Conservation (phyloP, 2,329 filamentous ascomycete genomes). For the Fusarium devonianum region DNA sequence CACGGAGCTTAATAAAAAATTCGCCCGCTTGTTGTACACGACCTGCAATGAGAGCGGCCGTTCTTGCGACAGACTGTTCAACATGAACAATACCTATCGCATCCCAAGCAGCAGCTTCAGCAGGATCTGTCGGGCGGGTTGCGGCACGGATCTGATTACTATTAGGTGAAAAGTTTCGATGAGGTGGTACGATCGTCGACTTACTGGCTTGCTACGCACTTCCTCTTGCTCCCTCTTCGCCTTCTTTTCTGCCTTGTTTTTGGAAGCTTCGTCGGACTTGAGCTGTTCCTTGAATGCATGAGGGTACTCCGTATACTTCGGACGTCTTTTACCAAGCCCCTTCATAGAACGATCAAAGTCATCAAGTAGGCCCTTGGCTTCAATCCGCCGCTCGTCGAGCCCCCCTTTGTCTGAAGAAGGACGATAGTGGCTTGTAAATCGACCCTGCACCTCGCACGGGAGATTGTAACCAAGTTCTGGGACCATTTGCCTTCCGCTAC, state of each 20-base stretch:
- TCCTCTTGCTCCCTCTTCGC: conserved; percentile 53
- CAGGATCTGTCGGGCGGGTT: conserved; percentile 53
- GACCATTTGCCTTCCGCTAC: conserved; percentile 49
- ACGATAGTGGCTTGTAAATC: conserved; percentile 51
- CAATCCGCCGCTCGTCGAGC: conserved; percentile 51
- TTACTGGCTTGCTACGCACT: conserved; percentile 51
- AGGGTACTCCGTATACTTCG: conserved; percentile 57
- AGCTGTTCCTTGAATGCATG: conserved; percentile 57
- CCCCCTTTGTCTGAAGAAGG: conserved; percentile 50
- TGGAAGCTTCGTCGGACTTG: conserved; percentile 54
- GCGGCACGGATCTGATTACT: conserved; percentile 48
- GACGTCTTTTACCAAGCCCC: conserved; percentile 51
- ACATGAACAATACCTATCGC: conserved; percentile 59
- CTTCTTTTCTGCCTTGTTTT: conserved; percentile 56
- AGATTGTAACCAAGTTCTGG: conserved; percentile 50
- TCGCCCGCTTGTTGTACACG: conserved; percentile 61
- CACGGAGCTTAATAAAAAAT: conserved; percentile 56
- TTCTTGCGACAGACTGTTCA: conserved; percentile 50
- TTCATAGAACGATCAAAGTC: conserved; percentile 54
- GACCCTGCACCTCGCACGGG: conserved; percentile 55
- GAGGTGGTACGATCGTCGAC: conserved; percentile 17
- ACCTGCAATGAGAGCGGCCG: conserved; percentile 51
- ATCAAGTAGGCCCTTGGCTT: conserved; percentile 50
- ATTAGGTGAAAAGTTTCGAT: conserved; percentile 7
- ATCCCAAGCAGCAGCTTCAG: conserved; percentile 62